These are phyloP conservation scores for Xylaria sp. DNA, from an alignment of 2,329 filamentous ascomycete genomes.

Conservation along the genomic window DNA sequence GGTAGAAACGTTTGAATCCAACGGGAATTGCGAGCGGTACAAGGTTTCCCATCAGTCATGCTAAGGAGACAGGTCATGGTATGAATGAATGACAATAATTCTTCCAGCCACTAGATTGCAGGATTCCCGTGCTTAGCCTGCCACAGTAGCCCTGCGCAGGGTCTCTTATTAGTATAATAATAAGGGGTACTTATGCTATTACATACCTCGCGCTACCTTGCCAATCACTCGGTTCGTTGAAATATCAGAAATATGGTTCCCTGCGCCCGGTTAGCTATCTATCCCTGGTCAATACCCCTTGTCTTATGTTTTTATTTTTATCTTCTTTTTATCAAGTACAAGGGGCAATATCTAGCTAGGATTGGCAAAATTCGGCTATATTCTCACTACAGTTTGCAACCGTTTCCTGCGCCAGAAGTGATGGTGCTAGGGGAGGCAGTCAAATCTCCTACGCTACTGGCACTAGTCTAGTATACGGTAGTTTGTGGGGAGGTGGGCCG, in stretches of 20 bases:
- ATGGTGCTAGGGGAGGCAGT: neutral
- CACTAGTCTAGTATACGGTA: slow-evolving; percentile 21
- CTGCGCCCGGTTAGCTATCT: neutral
- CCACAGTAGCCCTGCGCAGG: slow-evolving; percentile 34
- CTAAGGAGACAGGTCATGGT: slow-evolving; percentile 30
- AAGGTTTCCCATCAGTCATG: slow-evolving; percentile 32
- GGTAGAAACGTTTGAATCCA: slow-evolving; percentile 16
- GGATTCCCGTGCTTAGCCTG: slow-evolving; percentile 41
- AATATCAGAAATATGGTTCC: slow-evolving; percentile 25
- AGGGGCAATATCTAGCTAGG: neutral
- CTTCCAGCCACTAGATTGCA: slow-evolving; percentile 49
- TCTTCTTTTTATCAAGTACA: neutral
- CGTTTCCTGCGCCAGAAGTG: neutral
- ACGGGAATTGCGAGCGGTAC: slow-evolving; percentile 34
- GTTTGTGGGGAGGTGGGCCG: slow-evolving; percentile 34
- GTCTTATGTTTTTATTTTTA: neutral
- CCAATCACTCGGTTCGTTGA: slow-evolving; percentile 24
- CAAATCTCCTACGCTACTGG: neutral
- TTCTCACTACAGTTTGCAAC: neutral
- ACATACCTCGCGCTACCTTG: slow-evolving; percentile 21
- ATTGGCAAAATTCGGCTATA: neutral
- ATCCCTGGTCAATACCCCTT: slow-evolving; percentile 13
- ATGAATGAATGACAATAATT: slow-evolving; percentile 45
- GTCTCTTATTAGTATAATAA: slow-evolving; percentile 26
- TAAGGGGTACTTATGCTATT: slow-evolving; percentile 27